Base-by-base conservation (phyloP, 1,139 yeast species). In the Saccharomyces hybrid region DNA sequence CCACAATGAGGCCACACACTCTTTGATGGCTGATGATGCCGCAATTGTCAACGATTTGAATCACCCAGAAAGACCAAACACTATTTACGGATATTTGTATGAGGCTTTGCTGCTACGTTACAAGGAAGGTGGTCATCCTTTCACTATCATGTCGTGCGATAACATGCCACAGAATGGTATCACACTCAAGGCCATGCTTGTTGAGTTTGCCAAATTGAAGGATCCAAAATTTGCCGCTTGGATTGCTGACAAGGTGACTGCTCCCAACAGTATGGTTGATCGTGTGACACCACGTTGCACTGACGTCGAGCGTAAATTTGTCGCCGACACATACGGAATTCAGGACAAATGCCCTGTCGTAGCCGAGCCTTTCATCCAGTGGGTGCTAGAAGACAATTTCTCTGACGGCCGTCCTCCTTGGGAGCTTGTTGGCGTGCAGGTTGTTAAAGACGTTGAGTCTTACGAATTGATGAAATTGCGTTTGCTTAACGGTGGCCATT, bases 231-330 rank as follows among this genome's bases (percentile, higher is more conserved):
- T 53, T 14, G 48, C 55, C 12, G 53, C 38, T 12, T 53, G 55
- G 55, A 50, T 53, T 19, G 44, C 24, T 2, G 31, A 32, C 11
- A 26, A 50, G 26, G 53, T 53, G 11, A 53, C 55, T 14, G 24
- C 55, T 31, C 55, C 55, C n/a, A 53, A 51, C 44, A 14, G 51
- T 3, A 53, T 53, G 55, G 55, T 53, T 11, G 55, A 53, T 24
- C 55, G 55, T 53, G 55, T 53, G 8, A 53, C 55, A 38, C 55
- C 55, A 19, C 47, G 48, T n/a, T 50, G 53, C 3, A 53, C 55
- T 11, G 55, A 50, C 4, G 19, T 7, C 4, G 55, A 53, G 24
- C 55, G 55, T 19, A 38, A 38, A 12, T 38, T 8, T 12, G 42
- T 38, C 7, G 11, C 42, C 9, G 42, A 38, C 24, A 38, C 42